A percentile compares a stretch with the other conserved stretches of the same genome.
Evolutionary conservation across 225 moss, liverwort and hornwort species (phyloP).

Genomic region (Antitrichia curtipendula): DNA sequence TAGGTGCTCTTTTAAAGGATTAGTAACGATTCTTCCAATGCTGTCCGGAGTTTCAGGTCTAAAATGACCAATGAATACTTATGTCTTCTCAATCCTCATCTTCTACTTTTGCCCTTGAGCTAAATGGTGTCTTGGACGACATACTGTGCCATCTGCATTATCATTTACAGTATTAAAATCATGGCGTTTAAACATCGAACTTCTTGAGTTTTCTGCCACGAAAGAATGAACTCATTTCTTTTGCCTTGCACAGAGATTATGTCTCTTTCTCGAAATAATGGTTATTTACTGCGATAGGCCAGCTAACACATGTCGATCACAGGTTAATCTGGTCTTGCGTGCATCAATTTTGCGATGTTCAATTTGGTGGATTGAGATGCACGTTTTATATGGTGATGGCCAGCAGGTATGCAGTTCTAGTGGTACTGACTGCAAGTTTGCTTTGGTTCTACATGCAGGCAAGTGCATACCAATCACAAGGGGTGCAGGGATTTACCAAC

Average conservation of each 20-base stretch:
- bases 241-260: not conserved
- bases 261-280: not conserved
- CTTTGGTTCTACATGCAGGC: conserved; percentile 22
- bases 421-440: not conserved
- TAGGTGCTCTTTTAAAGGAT: not conserved
- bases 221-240: not conserved
- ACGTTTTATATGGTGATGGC: not conserved
- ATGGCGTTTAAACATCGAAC: not conserved
- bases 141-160: not conserved
- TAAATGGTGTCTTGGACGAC: not conserved
- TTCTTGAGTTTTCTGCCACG: not conserved
- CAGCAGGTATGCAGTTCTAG: not conserved
- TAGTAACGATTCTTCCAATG: not conserved
- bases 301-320: not conserved
- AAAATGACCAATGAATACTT: not conserved
- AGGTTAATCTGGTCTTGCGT: not conserved
- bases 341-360: not conserved
- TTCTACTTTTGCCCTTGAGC: not conserved
- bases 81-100: not conserved
- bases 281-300: not conserved
- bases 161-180: not conserved
- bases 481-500: conserved; percentile 92
- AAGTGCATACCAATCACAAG: conserved; percentile 88
- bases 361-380: not conserved
- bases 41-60: not conserved